phyloP scores from a whole-genome alignment of 352 stramenopile genomes.

The Pythium phragmitis region DNA sequence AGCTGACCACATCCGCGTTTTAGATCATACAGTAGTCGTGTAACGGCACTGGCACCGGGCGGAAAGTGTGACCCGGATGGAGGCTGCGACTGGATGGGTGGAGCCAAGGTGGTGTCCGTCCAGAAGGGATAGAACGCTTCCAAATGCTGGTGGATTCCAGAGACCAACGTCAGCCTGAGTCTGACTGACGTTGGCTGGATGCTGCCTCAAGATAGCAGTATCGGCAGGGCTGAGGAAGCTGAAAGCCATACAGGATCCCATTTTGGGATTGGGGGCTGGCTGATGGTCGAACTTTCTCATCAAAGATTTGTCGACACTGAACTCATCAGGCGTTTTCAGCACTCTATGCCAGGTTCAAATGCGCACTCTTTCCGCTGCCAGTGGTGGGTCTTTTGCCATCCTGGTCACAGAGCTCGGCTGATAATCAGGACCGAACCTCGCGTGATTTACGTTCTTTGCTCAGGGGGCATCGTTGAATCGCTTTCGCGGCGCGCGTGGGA shows the following conservation, averaged over 20 bases:
- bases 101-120: not conserved
- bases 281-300: not conserved
- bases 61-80: slow-evolving; percentile 6
- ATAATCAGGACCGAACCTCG: not conserved
- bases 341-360: too few relatives aligned
- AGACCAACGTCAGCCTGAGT: too few relatives aligned
- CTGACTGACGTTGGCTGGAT: too few relatives aligned
- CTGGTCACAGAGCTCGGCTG: not conserved
- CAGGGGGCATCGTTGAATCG: not conserved
- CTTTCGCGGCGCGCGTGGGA: not conserved
- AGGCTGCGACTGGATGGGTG: not conserved
- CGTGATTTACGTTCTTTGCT: not conserved
- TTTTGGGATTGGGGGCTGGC: too few relatives aligned
- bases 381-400: not conserved
- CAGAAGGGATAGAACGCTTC: not conserved
- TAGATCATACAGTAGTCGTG: too few relatives aligned
- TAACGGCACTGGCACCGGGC: not conserved
- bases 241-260: too few relatives aligned
- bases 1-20: slow-evolving; percentile 19
- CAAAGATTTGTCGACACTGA: not conserved
- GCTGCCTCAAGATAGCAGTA: too few relatives aligned
- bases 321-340: not conserved
- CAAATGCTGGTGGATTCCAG: not conserved
- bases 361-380: not conserved
- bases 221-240: not conserved